phyloP scores from a whole-genome alignment of 2,329 filamentous ascomycete species.

The Aspergillus sp. region DNA sequence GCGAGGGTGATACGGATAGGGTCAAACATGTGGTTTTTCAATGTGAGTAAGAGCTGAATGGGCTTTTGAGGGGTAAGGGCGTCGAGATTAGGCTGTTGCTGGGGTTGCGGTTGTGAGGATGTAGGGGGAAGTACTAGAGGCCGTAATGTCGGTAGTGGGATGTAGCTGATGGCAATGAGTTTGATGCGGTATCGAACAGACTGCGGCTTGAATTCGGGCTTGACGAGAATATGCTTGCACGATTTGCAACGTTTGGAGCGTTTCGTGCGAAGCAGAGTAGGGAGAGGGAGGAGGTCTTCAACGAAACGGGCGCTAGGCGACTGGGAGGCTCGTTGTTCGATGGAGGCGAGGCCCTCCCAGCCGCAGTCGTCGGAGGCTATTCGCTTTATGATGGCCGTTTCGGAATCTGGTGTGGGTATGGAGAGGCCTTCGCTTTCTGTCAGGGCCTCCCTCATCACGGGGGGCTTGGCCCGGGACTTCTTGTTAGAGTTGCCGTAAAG shows the following conservation, averaged over 20 bases:
- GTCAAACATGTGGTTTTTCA: constrained; percentile 94
- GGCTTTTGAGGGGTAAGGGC: constrained; percentile 51
- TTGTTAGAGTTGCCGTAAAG: constrained; percentile 55
- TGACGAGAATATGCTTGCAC: constrained; percentile 92
- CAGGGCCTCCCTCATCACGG: constrained; percentile 78
- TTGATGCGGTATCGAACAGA: constrained; percentile 91
- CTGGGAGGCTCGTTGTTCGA: constrained; percentile 54
- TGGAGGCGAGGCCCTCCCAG: constrained; percentile 63
- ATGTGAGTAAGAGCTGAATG: constrained; percentile 80
- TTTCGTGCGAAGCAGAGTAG: constrained; percentile 83
- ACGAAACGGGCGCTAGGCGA: constrained; percentile 59
- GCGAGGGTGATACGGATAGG: constrained; percentile 82
- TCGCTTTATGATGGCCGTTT: constrained; percentile 60
- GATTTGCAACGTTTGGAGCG: constrained; percentile 88
- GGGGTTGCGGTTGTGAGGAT: constrained; percentile 21
- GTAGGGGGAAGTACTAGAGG: constrained; percentile 47
- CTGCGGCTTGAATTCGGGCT: constrained; percentile 86
- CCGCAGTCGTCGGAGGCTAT: constrained; percentile 55
- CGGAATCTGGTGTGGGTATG: constrained; percentile 58
- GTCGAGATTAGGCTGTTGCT: constrained; percentile 42
- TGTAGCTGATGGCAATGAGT: constrained; percentile 81
- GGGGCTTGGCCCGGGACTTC: constrained; percentile 65
- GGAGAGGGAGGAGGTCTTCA: constrained; percentile 75
- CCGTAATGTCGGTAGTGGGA: constrained; percentile 71
- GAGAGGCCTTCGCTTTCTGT: constrained; percentile 70